Evolutionary conservation across 148 eudicot genomes (phyloP).

Genomic region (Cornus suecica): DNA sequence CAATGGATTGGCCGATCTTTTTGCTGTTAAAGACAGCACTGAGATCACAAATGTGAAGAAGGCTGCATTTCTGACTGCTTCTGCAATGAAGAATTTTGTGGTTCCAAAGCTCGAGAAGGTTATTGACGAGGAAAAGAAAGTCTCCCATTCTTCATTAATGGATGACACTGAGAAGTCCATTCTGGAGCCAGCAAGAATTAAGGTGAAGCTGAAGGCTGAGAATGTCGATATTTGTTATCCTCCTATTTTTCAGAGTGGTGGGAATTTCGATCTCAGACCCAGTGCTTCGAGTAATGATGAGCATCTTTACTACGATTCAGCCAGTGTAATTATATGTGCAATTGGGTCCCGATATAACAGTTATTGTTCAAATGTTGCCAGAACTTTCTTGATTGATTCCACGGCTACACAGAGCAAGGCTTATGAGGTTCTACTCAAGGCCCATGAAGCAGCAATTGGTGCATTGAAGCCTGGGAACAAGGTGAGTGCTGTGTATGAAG

Average conservation of each 20-base stretch:
- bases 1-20: constrained; percentile 67
- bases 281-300: constrained; percentile 88
- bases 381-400: constrained; percentile 59
- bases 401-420: constrained; percentile 43
- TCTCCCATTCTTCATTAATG: constrained; percentile 73
- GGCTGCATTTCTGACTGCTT: constrained; percentile 76
- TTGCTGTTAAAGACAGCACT: constrained; percentile 63
- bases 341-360: constrained; percentile 81
- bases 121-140: constrained; percentile 87
- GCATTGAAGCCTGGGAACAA: constrained; percentile 68
- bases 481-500: constrained; percentile 51
- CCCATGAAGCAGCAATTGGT: constrained; percentile 72
- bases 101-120: constrained; percentile 80
- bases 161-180: constrained; percentile 80
- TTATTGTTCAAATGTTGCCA: constrained; percentile 79
- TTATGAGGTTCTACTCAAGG: constrained; percentile 52
- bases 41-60: constrained; percentile 70
- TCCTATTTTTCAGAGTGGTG: constrained; percentile 95
- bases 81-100: constrained; percentile 77
- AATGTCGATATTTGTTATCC: constrained; percentile 95
- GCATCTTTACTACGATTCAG: constrained; percentile 63
- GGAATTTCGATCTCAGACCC: constrained; percentile 77
- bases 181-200: constrained; percentile 55
- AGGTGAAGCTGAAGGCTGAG: constrained; percentile 74
- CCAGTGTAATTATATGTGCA: constrained; percentile 82